phyloP scores from a whole-genome alignment of 202 grass and related monocot genomes.

The Zoysia matrella region DNA sequence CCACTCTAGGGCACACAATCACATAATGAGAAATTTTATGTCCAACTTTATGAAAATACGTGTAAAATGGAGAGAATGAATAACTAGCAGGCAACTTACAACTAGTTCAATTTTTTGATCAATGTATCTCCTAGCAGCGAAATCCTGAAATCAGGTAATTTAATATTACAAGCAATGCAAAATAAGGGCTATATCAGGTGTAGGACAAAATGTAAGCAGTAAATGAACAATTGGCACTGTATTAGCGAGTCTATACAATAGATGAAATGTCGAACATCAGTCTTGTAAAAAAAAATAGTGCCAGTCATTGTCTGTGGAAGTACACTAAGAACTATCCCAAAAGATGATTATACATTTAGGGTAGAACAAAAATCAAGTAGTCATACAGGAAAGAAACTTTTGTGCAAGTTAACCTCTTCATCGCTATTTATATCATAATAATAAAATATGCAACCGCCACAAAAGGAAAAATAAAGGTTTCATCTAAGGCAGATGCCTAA shows the following conservation, averaged over 20 bases:
- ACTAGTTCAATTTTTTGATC: constrained; percentile 87
- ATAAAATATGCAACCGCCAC: constrained; percentile 4
- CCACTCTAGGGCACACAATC: constrained; percentile 67
- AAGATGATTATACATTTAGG: not conserved
- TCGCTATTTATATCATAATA: constrained; percentile 11
- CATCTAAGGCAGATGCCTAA: not conserved
- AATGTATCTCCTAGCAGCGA: constrained; percentile 69
- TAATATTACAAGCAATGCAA: not conserved
- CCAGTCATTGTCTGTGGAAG: not conserved
- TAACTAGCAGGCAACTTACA: constrained; percentile 51
- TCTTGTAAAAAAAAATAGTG: not conserved
- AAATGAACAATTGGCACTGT: not conserved
- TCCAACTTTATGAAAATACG: too few species aligned
- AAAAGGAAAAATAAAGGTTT: not conserved
- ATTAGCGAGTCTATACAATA: not conserved
- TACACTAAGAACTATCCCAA: not conserved
- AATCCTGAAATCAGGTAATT: constrained; percentile 60
- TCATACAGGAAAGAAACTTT: constrained; percentile 7
- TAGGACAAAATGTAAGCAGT: not conserved
- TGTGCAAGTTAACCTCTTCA: constrained; percentile 11
- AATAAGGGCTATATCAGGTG: not conserved
- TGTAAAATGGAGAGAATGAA: not conserved
- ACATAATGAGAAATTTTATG: not conserved
- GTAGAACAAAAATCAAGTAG: not conserved
- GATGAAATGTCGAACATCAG: not conserved